Conservation (phyloP, 768 basidiomycete species). For the Suillus luteus region DNA sequence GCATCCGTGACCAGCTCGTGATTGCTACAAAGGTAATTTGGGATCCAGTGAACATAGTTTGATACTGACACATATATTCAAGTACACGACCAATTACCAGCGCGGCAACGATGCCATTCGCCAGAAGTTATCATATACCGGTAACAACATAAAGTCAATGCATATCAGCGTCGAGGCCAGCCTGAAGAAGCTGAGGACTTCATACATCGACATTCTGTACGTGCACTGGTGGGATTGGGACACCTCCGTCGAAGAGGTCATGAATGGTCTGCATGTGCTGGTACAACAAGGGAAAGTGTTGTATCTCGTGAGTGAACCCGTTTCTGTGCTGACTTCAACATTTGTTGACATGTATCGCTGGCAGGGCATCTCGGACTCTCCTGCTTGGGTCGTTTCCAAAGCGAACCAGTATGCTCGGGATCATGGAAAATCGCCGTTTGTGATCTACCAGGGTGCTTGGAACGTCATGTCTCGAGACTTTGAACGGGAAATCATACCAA, state of each 20-base stretch:
- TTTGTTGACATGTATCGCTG: constrained; percentile 19
- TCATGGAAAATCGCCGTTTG: constrained; percentile 42
- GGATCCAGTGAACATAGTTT: background rate
- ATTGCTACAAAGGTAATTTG: constrained; percentile 42
- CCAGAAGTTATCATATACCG: constrained; percentile 43
- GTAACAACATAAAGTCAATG: constrained; percentile 51
- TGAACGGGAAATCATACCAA: constrained; percentile 43
- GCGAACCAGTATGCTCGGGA: constrained; percentile 40
- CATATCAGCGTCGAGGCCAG: constrained; percentile 40
- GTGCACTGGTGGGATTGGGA: constrained; percentile 38
- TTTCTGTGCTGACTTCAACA: constrained; percentile 21
- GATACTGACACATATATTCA: background rate
- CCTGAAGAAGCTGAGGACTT: constrained; percentile 48
- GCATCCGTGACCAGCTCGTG: constrained; percentile 46
- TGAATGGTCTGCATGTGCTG: constrained; percentile 40
- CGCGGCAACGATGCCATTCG: constrained; percentile 14
- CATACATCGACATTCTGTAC: constrained; percentile 50
- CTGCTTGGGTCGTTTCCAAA: constrained; percentile 41
- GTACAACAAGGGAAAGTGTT: constrained; percentile 42
- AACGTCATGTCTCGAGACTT: constrained; percentile 35
- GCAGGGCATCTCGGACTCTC: constrained; percentile 31
- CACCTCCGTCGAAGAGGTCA: constrained; percentile 43
- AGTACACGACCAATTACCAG: constrained; percentile 28
- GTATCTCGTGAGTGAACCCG: constrained; percentile 31
- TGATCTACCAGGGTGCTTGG: constrained; percentile 44